Evolutionary conservation across 1,284 basidiomycete species (phyloP).

Genomic region (Ganoderma leucocontextum): DNA sequence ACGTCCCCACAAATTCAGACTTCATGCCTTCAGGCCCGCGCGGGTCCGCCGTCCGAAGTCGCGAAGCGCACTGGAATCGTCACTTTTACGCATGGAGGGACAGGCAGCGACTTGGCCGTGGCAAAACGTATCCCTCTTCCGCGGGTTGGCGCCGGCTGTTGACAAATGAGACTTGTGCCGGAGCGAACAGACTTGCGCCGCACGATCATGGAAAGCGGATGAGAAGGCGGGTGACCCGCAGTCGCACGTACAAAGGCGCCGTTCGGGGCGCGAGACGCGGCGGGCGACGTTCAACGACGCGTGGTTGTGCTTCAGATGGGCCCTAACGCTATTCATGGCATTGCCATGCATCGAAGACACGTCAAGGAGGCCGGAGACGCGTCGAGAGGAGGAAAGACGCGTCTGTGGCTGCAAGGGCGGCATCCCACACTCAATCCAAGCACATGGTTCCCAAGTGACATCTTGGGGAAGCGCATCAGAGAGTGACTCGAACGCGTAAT

Average conservation of each 20-base stretch:
- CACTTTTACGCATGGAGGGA: constrained; percentile 12
- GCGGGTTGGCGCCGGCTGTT: constrained; percentile 10
- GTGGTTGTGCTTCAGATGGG: constrained; percentile 7
- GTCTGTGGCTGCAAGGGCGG: constrained; percentile 34
- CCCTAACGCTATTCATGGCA: not conserved
- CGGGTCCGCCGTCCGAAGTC: constrained; percentile 19
- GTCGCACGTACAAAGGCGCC: constrained; percentile 16
- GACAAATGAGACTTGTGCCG: constrained; percentile 8
- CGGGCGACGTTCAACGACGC: constrained; percentile 14
- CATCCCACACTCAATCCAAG: constrained; percentile 21
- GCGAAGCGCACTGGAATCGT: constrained; percentile 17
- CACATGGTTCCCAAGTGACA: constrained; percentile 30
- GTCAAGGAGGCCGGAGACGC: constrained; percentile 23
- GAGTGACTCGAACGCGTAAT: constrained; percentile 15
- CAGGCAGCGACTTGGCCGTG: constrained; percentile 1
- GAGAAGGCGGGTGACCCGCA: constrained; percentile 18
- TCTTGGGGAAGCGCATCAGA: constrained; percentile 34
- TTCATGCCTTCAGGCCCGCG: constrained; percentile 18
- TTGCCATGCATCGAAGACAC: constrained; percentile 7
- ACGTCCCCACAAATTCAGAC: not conserved
- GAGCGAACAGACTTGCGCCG: constrained; percentile 19
- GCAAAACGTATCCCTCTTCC: not conserved
- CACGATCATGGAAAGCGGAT: constrained; percentile 24
- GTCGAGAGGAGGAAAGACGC: constrained; percentile 28
- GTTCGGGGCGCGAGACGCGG: constrained; percentile 20